Conservation (phyloP, 345 rosid genomes). For the Geranium brycei region DNA sequence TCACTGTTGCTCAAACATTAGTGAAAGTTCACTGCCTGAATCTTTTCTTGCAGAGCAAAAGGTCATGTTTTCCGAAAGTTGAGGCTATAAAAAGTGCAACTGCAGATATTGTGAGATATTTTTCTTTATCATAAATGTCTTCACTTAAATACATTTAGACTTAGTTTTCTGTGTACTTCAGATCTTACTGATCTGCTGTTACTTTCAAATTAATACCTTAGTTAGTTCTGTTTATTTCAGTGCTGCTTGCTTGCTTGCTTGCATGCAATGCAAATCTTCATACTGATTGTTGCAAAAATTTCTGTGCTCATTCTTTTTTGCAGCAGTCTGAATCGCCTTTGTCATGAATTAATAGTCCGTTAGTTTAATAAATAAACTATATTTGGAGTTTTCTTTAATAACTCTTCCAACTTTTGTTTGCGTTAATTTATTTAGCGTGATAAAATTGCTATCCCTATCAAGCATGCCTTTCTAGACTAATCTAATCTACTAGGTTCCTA, state of each 20-base stretch:
- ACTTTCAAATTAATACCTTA: not conserved
- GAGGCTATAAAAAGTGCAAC: constrained; percentile 85
- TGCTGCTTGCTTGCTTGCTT: too few species aligned
- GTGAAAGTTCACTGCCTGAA: not conserved
- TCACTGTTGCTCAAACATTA: not conserved
- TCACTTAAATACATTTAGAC: not conserved
- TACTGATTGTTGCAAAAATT: not conserved
- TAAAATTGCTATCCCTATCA: too few species aligned
- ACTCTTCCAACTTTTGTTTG: too few species aligned
- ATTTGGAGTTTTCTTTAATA: too few species aligned
- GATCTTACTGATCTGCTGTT: not conserved
- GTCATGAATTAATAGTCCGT: not conserved
- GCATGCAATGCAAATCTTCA: not conserved
- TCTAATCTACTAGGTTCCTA: constrained; percentile 8
- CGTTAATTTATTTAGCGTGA: too few species aligned
- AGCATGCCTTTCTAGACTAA: not conserved
- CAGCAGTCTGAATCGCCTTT: not conserved
- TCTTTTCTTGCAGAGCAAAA: constrained; percentile 46
- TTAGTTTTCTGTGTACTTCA: constrained; percentile 2
- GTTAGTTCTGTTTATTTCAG: not conserved
- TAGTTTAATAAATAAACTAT: not conserved
- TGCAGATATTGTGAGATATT: constrained; percentile 69
- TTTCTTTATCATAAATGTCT: constrained; percentile 2
- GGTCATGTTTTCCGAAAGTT: constrained; percentile 70
- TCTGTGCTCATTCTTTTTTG: not conserved